Evolutionary conservation across 176 grass and related monocot genomes (phyloP).

Genomic region (Ananas comosus): DNA sequence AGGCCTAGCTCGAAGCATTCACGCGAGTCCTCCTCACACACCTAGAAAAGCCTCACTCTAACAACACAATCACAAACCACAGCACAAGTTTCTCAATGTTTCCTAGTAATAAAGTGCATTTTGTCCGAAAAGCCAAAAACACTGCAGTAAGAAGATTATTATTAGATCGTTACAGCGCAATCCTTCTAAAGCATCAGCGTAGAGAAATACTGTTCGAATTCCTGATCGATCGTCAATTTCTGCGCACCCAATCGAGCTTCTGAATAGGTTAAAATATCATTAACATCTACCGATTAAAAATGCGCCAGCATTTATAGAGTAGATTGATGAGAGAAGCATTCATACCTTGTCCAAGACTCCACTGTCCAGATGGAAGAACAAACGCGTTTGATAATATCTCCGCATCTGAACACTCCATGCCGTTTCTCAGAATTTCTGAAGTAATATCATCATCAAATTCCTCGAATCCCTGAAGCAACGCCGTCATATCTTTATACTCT

Average conservation of each 20-base stretch:
- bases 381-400: slow-evolving; percentile 20
- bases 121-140: slow-evolving; percentile 12
- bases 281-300: slow-evolving; percentile 7
- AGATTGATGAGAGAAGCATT: background rate
- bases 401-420: slow-evolving; percentile 25
- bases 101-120: too few relatives aligned
- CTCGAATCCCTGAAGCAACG: slow-evolving; percentile 22
- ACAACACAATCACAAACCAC: too few relatives aligned
- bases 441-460: slow-evolving; percentile 24
- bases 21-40: too few relatives aligned
- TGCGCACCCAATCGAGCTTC: slow-evolving; percentile 25
- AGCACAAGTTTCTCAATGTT: too few relatives aligned
- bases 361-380: slow-evolving; percentile 20
- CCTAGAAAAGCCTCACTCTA: too few relatives aligned
- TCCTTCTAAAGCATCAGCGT: slow-evolving; percentile 59
- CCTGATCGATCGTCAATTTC: slow-evolving; percentile 62
- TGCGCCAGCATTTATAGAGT: slow-evolving; percentile 1
- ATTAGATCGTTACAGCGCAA: slow-evolving; percentile 1
- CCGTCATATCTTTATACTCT: slow-evolving; percentile 20
- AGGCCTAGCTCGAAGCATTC: too few relatives aligned
- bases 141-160: background rate
- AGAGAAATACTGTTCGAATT: slow-evolving; percentile 78
- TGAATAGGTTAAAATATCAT: slow-evolving; percentile 18
- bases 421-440: slow-evolving; percentile 17
- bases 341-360: slow-evolving; percentile 31